Evolutionary conservation across 257 asterid species (phyloP).

Genomic region (Solanum infundibuliforme): DNA sequence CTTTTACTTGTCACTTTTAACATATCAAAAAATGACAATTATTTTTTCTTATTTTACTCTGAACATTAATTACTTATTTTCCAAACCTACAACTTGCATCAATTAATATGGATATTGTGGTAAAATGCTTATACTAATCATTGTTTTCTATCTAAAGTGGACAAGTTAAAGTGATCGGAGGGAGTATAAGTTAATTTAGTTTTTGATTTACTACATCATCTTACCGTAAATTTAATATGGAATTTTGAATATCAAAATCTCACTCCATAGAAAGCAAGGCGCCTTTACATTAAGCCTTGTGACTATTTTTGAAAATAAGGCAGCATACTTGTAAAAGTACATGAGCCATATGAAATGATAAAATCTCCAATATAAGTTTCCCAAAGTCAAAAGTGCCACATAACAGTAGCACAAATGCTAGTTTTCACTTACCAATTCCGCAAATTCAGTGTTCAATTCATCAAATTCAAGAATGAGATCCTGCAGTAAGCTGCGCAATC

Average conservation of each 20-base stretch:
- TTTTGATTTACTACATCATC: background rate
- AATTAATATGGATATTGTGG: background rate
- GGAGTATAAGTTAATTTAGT: background rate
- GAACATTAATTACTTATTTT: background rate
- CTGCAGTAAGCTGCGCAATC: conserved; percentile 49
- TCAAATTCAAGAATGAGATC: conserved; percentile 71
- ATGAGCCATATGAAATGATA: background rate
- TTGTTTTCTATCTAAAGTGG: too few species aligned
- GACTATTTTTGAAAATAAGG: background rate
- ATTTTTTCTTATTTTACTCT: background rate
- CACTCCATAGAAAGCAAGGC: background rate
- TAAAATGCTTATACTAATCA: background rate
- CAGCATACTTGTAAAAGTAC: background rate
- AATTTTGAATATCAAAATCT: background rate
- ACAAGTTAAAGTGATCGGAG: background rate
- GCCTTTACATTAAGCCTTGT: background rate
- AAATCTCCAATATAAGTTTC: background rate
- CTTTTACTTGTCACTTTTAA: background rate
- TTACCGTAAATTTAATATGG: background rate
- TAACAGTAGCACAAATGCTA: background rate
- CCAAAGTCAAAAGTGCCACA: background rate
- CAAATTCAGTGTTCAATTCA: conserved; percentile 41
- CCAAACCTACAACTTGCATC: background rate
- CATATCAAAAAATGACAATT: background rate
- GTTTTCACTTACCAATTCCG: conserved; percentile 46